Evolutionary conservation across 2,329 filamentous ascomycete genomes (phyloP).

Genomic region (Pseudocercospora pini-densiflorae): DNA sequence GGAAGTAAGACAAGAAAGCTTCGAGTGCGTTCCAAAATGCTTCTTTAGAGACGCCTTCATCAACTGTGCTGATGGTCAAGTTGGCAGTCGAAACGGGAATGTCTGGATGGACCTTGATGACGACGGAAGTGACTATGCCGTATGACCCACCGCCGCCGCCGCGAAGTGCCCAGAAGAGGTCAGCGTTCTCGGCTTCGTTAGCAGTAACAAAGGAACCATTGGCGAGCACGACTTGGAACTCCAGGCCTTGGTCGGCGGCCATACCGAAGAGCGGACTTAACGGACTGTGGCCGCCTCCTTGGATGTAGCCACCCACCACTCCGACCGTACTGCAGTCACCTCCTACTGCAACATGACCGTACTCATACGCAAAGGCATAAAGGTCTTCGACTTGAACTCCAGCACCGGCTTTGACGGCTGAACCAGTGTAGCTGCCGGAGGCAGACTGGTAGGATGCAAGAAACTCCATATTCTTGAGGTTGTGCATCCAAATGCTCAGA

Average conservation of each 20-base stretch:
- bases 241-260: constrained; percentile 29
- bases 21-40: background rate
- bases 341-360: constrained; percentile 15
- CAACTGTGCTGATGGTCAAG: background rate
- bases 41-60: background rate
- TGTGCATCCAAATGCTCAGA: constrained; percentile 61
- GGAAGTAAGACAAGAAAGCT: background rate
- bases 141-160: constrained; percentile 59
- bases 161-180: constrained; percentile 59
- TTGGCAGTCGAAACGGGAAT: background rate
- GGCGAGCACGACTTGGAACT: constrained; percentile 56
- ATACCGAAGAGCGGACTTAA: constrained; percentile 25
- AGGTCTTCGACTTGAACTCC: constrained; percentile 25
- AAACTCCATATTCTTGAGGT: constrained; percentile 55
- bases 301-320: constrained; percentile 31
- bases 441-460: constrained; percentile 19
- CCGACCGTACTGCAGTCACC: constrained; percentile 31
- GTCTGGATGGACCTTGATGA: constrained; percentile 26
- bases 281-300: constrained; percentile 29
- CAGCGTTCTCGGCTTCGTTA: constrained; percentile 47
- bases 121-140: constrained; percentile 30
- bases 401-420: constrained; percentile 28
- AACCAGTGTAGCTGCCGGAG: constrained; percentile 18
- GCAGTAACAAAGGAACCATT: constrained; percentile 55
- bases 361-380: constrained; percentile 3